Conservation (phyloP, 306 rosid species). For the Oxytropis ochrocephala region DNA sequence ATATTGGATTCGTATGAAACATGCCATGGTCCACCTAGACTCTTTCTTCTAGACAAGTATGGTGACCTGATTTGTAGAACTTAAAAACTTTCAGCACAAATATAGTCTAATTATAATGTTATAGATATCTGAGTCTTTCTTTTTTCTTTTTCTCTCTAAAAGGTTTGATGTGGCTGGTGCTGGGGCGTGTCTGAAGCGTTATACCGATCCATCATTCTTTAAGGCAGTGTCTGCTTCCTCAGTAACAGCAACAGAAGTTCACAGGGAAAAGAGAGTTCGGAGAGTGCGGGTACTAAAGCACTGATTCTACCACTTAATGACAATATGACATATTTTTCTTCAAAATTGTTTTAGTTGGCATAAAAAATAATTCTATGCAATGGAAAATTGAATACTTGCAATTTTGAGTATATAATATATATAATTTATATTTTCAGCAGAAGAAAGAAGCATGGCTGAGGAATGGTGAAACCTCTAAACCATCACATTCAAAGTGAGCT, state of each 20-base stretch:
- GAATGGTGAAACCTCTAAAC: conserved; percentile 64
- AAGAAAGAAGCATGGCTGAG: conserved; percentile 57
- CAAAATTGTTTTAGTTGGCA: not conserved
- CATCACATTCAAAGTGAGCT: conserved; percentile 80
- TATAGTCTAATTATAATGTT: not conserved
- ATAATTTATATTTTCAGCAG: conserved; percentile 35
- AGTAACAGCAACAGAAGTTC: conserved; percentile 33
- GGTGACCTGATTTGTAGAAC: conserved; percentile 17
- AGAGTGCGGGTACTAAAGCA: conserved; percentile 58
- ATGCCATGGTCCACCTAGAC: conserved; percentile 82
- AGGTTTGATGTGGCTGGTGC: conserved; percentile 98
- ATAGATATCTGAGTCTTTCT: conserved; percentile 16
- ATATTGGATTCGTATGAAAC: conserved; percentile 95
- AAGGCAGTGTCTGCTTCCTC: conserved; percentile 48
- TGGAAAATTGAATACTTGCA: conserved; percentile 8
- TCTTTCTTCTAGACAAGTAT: conserved; percentile 96
- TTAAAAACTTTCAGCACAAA: not conserved
- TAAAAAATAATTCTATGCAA: not conserved
- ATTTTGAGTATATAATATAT: not conserved
- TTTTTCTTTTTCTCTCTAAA: conserved; percentile 23
- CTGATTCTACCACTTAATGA: not conserved
- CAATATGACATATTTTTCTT: not conserved
- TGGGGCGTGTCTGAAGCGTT: conserved; percentile 95
- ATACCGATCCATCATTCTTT: conserved; percentile 91
- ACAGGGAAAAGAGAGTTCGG: conserved; percentile 59